Evolutionary conservation across 2,329 filamentous ascomycete species (phyloP), one percentile per base, ranked within the genome.

Genomic region (Tricladium varicosporioides): DNA sequence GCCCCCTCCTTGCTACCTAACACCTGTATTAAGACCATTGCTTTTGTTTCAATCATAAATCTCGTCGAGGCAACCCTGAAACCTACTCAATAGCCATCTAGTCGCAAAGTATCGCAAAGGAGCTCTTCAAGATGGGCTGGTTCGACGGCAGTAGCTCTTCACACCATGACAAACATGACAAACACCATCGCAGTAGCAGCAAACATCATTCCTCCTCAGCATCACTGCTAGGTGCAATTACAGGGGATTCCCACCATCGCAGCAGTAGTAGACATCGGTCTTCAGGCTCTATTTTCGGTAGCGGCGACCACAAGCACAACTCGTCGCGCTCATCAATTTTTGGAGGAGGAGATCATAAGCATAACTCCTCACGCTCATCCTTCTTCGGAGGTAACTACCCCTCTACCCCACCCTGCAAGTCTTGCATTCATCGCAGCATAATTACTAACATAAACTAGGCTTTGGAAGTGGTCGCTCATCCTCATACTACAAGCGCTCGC

Each of bases 401-500:
- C 36, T 40, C 36, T 67, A 56, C 76, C 73, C 60, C 73, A 46
- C 31, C 44, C 47, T 10, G 75, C 45, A 74, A 74, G 51, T 75
- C 81, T 68, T 81, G 81, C 60, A 40, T 50, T 57, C 45, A 63
- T 63, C 40, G 33, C 52, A 58, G 54, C 33, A 48, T 44, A 49
- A 15, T 7, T 53, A 36, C 46, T 53, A 32, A 56, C 45, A 10
- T 11, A 27, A 50, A 15, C n/a, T 43, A 59, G 56, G 56, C 32
- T 60, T 63, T 49, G 59, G 69, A 52, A 60, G 66, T 13, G 19
- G 54, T 33, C 53, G 54, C 43, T 63, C 65, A 33, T 63, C 65
- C 18, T 83, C 81, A 10, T 85, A 89, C 70, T 92, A 92, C 75
- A 90, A 90, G 70, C 89, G 91, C 68, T 89, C 89, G 15, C 90